A percentile compares a stretch with the other conserved stretches of the same genome.
These are phyloP conservation scores for Aspergillus brunneoviolaceus DNA, from an alignment of 2,329 filamentous ascomycete species.

Conservation along the genomic window DNA sequence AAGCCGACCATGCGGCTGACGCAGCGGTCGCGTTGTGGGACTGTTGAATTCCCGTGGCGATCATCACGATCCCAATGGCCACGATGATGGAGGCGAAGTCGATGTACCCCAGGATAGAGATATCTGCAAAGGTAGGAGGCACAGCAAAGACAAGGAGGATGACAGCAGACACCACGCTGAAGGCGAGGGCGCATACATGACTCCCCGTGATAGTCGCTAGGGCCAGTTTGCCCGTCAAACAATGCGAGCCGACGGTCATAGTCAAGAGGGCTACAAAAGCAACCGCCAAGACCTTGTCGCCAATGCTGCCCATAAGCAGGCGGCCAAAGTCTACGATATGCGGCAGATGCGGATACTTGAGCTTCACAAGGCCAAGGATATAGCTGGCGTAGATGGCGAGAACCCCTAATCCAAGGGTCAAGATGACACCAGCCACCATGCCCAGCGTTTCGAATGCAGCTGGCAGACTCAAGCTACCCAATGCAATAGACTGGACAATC, in stretches of 20 bases:
- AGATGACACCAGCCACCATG: conserved; percentile 47
- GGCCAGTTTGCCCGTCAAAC: conserved; percentile 48
- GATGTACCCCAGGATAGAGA: conserved; percentile 34
- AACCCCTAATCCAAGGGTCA: conserved; percentile 39
- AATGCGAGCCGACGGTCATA: conserved; percentile 46
- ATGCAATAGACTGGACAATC: conserved; percentile 51
- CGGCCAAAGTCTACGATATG: conserved; percentile 46
- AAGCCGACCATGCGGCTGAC: too few species aligned
- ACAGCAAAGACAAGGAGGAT: conserved; percentile 32
- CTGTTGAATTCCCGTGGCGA: conserved; percentile 29
- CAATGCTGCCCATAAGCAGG: conserved; percentile 44
- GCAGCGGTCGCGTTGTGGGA: too few species aligned
- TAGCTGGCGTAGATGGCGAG: conserved; percentile 45
- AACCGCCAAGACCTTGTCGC: conserved; percentile 40
- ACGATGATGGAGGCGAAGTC: conserved; percentile 35
- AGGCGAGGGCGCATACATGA: conserved; percentile 39
- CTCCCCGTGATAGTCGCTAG: conserved; percentile 42
- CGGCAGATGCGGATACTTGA: conserved; percentile 37
- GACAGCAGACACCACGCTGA: conserved; percentile 44
- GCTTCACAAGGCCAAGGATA: conserved; percentile 39
- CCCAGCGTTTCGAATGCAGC: conserved; percentile 46
- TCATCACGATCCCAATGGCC: conserved; percentile 33
- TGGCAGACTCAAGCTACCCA: conserved; percentile 47
- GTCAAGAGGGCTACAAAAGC: conserved; percentile 45
- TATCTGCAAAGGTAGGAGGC: conserved; percentile 33